Conservation (phyloP, 2,329 filamentous ascomycete species). For the Periconia digitata region DNA sequence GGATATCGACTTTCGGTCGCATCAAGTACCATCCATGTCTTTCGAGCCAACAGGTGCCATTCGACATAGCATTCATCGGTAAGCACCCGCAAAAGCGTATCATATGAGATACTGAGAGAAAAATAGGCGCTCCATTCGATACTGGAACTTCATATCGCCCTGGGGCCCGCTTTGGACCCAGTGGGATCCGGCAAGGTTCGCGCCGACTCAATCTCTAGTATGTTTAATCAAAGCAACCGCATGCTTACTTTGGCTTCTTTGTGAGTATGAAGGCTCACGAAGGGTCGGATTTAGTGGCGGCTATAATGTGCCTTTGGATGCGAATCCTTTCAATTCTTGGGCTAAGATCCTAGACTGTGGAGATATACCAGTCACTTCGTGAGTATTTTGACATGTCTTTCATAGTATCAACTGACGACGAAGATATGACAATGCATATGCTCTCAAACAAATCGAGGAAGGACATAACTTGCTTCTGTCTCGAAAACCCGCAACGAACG, state of each 20-base stretch:
- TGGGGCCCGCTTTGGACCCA: slow-evolving; percentile 81
- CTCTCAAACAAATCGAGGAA: slow-evolving; percentile 81
- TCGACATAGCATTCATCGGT: slow-evolving; percentile 86
- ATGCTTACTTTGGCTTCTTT: slow-evolving; percentile 41
- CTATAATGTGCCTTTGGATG: slow-evolving; percentile 79
- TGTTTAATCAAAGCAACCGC: slow-evolving; percentile 45
- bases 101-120: slow-evolving; percentile 8
- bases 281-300: slow-evolving; percentile 68
- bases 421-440: slow-evolving; percentile 80
- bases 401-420: neutral
- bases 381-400: too few species aligned
- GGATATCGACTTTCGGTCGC: slow-evolving; percentile 82
- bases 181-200: slow-evolving; percentile 83
- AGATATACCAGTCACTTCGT: slow-evolving; percentile 84
- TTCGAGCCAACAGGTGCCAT: slow-evolving; percentile 67
- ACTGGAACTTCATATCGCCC: slow-evolving; percentile 84
- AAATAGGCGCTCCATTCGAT: slow-evolving; percentile 75
- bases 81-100: slow-evolving; percentile 13
- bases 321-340: slow-evolving; percentile 81
- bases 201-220: slow-evolving; percentile 86
- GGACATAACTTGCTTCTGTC: slow-evolving; percentile 77
- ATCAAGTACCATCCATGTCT: slow-evolving; percentile 78
- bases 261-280: slow-evolving; percentile 49
- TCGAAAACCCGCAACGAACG: slow-evolving; percentile 69
- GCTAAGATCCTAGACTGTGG: slow-evolving; percentile 80